phyloP scores from a whole-genome alignment of 108 stramenopile species.

The Skeletonema grethae region DNA sequence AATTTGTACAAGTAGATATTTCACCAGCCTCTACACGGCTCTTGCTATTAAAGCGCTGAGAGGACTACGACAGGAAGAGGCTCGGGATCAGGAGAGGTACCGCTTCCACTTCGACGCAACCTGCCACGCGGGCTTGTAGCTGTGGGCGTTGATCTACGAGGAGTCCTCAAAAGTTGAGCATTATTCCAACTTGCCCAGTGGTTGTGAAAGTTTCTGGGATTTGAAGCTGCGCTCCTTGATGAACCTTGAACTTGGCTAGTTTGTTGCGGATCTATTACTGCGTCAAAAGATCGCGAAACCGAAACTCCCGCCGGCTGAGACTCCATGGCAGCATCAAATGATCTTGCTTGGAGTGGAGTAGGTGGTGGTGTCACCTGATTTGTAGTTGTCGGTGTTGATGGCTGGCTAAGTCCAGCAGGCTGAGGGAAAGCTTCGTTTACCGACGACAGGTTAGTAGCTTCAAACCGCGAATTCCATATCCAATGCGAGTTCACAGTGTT shows the following conservation, averaged over 20 bases:
- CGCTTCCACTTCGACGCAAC: not conserved
- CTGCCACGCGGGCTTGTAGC: not conserved
- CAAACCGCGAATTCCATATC: not conserved
- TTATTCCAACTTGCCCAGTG: not conserved
- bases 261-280: not conserved
- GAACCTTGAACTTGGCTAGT: not conserved
- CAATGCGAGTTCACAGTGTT: not conserved
- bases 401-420: not conserved
- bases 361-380: not conserved
- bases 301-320: not conserved
- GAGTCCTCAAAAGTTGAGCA: conserved; percentile 4
- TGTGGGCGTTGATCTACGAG: not conserved
- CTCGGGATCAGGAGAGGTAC: not conserved
- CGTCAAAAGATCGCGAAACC: not conserved
- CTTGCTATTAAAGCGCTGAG: not conserved
- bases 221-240: not conserved
- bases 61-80: not conserved
- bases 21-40: not conserved
- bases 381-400: not conserved
- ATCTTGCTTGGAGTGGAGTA: not conserved
- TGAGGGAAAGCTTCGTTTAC: conserved; percentile 4
- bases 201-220: not conserved
- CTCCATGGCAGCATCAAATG: not conserved
- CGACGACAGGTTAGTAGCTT: not conserved
- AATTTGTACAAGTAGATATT: too few species aligned